Conservation (phyloP, 306 rosid genomes). For the barrel medic (Medicago truncatula) region DNA sequence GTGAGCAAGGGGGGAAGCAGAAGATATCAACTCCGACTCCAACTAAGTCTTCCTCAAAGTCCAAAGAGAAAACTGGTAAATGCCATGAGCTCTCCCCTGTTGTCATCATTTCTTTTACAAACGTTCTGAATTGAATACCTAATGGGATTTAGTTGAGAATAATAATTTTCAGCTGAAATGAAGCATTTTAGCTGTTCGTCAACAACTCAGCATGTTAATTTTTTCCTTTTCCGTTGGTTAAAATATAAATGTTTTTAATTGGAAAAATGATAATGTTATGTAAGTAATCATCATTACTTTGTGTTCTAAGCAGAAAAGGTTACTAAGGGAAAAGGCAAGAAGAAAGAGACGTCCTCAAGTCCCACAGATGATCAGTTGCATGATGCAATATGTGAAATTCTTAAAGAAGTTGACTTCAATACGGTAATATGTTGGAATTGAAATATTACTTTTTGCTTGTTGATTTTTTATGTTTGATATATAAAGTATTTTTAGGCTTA, state of each 20-base stretch:
- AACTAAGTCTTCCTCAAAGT: constrained; percentile 53
- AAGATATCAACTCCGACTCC: constrained; percentile 52
- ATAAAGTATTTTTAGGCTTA: not conserved
- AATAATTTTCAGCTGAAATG: constrained; percentile 15
- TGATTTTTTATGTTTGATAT: not conserved
- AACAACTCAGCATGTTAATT: constrained; percentile 3
- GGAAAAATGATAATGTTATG: constrained; percentile 11
- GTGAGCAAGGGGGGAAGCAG: constrained; percentile 56
- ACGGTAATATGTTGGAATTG: constrained; percentile 64
- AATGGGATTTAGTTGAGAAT: not conserved
- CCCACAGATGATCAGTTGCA: constrained; percentile 79
- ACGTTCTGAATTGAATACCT: not conserved
- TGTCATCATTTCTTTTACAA: constrained; percentile 27
- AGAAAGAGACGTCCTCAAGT: constrained; percentile 55
- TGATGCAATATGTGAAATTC: constrained; percentile 87
- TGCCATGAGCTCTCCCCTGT: constrained; percentile 37
- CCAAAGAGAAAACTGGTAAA: constrained; percentile 80
- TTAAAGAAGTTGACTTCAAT: constrained; percentile 95
- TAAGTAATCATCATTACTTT: constrained; percentile 10
- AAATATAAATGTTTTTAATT: not conserved
- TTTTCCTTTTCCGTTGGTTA: constrained; percentile 13
- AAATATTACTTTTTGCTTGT: constrained; percentile 10
- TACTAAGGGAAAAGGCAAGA: constrained; percentile 70
- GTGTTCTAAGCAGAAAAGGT: constrained; percentile 58
- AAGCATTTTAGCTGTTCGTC: not conserved